Evolutionary conservation across 768 basidiomycete species (phyloP).

Genomic region (Kwoniella sp.): DNA sequence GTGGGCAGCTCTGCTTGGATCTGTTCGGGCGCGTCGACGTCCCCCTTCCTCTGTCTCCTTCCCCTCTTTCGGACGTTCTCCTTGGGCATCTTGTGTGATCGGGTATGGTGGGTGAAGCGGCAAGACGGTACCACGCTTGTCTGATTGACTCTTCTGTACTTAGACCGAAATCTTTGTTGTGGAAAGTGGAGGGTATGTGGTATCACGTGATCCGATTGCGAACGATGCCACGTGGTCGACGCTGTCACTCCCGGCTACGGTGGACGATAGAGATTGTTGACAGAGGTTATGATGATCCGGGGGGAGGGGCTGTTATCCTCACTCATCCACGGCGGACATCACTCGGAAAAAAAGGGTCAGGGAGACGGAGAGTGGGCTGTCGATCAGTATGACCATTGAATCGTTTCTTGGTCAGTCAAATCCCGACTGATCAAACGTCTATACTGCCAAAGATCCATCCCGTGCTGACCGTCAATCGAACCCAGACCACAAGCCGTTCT

Average conservation of each 20-base stretch:
- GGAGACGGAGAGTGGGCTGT: too few species aligned
- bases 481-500: slow-evolving; percentile 73
- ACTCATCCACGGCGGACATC: too few species aligned
- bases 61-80: slow-evolving; percentile 48
- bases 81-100: slow-evolving; percentile 43
- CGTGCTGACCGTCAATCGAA: too few species aligned
- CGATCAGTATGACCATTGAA: slow-evolving; percentile 3
- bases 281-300: too few species aligned
- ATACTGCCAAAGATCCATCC: too few species aligned
- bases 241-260: too few species aligned
- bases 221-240: not conserved
- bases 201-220: slow-evolving; percentile 5
- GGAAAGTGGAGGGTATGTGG: slow-evolving; percentile 1
- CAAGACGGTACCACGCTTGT: too few species aligned
- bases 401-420: slow-evolving; percentile 8
- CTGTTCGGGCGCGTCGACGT: slow-evolving; percentile 1
- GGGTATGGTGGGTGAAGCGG: not conserved
- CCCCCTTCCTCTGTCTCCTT: slow-evolving; percentile 38
- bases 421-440: not conserved
- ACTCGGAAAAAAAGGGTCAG: not conserved
- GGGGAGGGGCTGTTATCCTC: not conserved
- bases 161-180: slow-evolving; percentile 17
- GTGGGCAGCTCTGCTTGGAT: not conserved
- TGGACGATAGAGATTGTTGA: not conserved
- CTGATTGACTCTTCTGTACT: too few species aligned